phyloP scores from a whole-genome alignment of 208 protist genomes.

The Trichomonas tenax region DNA sequence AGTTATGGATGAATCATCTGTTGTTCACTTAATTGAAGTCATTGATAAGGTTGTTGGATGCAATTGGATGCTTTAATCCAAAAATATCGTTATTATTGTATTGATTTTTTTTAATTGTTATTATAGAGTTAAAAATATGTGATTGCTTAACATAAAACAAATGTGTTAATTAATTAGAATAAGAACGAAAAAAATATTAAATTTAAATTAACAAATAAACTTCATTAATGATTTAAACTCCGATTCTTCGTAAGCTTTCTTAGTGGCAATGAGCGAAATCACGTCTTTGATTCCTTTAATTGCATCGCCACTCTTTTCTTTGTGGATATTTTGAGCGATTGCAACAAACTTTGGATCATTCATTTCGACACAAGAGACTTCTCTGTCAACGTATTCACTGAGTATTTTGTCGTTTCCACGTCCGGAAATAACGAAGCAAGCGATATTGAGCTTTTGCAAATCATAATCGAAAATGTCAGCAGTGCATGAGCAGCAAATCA shows the following conservation, averaged over 20 bases:
- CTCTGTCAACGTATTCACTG: not conserved
- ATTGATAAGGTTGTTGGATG: slow-evolving; percentile 43
- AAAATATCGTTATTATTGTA: too few species aligned
- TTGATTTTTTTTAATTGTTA: too few species aligned
- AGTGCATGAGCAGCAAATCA: not conserved
- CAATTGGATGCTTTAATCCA: slow-evolving; percentile 30
- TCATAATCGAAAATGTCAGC: not conserved
- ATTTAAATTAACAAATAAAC: not conserved
- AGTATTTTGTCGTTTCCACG: not conserved
- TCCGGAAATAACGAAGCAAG: not conserved
- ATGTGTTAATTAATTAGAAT: too few species aligned
- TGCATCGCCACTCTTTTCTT: not conserved
- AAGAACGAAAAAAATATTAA: not conserved
- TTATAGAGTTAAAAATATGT: too few species aligned
- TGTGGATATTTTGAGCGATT: not conserved
- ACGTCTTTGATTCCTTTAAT: not conserved
- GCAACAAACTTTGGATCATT: not conserved
- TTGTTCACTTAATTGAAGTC: slow-evolving; percentile 43
- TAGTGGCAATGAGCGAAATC: not conserved
- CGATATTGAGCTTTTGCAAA: not conserved
- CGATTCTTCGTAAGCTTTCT: not conserved
- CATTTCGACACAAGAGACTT: not conserved
- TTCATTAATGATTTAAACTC: not conserved
- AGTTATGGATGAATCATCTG: slow-evolving; percentile 46
- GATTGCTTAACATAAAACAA: too few species aligned